Evolutionary conservation across 2,329 filamentous ascomycete species (phyloP).

Genomic region (Chaetomium sp.): DNA sequence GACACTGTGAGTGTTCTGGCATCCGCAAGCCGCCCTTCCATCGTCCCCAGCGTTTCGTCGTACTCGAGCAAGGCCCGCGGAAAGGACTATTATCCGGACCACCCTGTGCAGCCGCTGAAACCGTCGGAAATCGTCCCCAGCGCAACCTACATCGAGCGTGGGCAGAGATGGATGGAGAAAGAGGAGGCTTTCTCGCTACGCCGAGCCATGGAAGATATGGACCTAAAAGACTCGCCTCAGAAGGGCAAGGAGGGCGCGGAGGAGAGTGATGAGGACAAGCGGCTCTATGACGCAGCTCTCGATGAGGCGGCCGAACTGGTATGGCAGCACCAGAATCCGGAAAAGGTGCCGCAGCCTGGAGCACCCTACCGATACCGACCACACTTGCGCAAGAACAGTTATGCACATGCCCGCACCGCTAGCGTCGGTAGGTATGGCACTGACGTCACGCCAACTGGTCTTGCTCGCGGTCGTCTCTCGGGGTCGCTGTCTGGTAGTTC

Average conservation of each 20-base stretch:
- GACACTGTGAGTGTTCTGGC: conserved; percentile 37
- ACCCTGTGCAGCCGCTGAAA: conserved; percentile 50
- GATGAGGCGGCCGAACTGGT: conserved; percentile 79
- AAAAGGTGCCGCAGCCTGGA: conserved; percentile 57
- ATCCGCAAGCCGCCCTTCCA: conserved; percentile 43
- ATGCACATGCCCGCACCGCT: conserved; percentile 66
- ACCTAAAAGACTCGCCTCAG: conserved; percentile 50
- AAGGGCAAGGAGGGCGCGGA: conserved; percentile 28
- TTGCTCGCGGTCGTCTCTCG: conserved; percentile 46
- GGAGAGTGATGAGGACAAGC: conserved; percentile 58
- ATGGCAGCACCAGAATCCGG: conserved; percentile 70
- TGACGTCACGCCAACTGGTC: conserved; percentile 50
- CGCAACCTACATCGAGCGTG: conserved; percentile 71
- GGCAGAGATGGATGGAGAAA: conserved; percentile 77
- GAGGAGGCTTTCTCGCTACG: conserved; percentile 72
- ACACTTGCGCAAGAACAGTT: conserved; percentile 71
- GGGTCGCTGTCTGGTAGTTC: conserved; percentile 58
- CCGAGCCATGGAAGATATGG: conserved; percentile 73
- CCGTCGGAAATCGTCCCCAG: conserved; percentile 65
- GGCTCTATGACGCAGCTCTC: conserved; percentile 69
- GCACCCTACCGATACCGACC: conserved; percentile 68
- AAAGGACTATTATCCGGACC: conserved; percentile 56
- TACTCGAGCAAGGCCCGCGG: conserved; percentile 52
- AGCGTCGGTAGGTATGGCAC: conserved; percentile 56
- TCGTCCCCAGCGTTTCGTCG: conserved; percentile 52